Base-by-base conservation (phyloP, 257 asterid genomes). In the Galeopsis tetrahit region DNA sequence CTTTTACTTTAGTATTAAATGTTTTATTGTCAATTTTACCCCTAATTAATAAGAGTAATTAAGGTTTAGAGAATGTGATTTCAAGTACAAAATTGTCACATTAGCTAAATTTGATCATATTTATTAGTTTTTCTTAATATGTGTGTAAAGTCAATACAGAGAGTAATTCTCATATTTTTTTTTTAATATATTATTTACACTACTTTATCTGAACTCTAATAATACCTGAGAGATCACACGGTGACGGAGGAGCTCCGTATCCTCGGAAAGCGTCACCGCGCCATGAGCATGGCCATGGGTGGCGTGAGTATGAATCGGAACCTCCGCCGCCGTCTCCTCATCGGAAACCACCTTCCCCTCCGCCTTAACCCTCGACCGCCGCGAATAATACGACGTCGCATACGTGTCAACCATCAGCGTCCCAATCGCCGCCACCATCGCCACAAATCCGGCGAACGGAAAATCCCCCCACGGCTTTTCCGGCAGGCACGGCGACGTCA, bases 171-270 rank as follows among this genome's bases (percentile, higher is more conserved):
- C n/a, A n/a, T n/a, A n/a, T 21, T 21, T 21, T 21, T 21, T 21
- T 21, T 21, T 21, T 21, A 21, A 21, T 21, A 21, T 21, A 21
- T 21, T 21, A 21, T 21, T 21, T 21, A 21, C 28, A 21, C 28
- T 21, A 21, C 1, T 21, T 21, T 44, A 1, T 44, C 42, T 3
- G 7, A 38, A 9, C 10, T 44, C 7, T 1, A 3, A 15, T 8
- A n/a, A 53, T 21, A 85, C 90, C 87, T 83, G 88, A 0, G 90
- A 74, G 43, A 81, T 83, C 0, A 83, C 86, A 49, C 90, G 86
- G 31, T 78, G 85, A 9, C 86, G 88, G 2, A 69, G 80, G 11
- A 77, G 79, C 5, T 82, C 79, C 0, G 73, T 33, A n/a, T 78
- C 75, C 5, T 59, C 77, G 2, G 68, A 75, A 21, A 60, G 0